Percentiles rank a stretch among this genome's conserved stretches.
phyloP scores from a whole-genome alignment of 129 eudicot genomes.

The Cynara cardunculus region DNA sequence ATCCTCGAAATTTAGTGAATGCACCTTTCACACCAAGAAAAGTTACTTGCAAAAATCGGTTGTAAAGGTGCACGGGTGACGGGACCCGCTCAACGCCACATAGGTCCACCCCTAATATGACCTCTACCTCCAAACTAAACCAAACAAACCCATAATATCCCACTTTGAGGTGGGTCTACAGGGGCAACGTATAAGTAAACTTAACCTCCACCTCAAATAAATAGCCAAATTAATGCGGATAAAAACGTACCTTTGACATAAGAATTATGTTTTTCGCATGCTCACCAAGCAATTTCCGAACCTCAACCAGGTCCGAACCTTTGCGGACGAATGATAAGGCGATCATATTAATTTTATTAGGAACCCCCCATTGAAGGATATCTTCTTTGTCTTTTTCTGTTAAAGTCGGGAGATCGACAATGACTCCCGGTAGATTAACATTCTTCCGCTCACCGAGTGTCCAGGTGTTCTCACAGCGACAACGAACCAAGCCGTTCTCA shows the following conservation, averaged over 20 bases:
- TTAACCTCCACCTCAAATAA: neutral
- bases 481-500: conserved; percentile 31
- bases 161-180: neutral
- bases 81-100: too few relatives aligned
- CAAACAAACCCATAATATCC: too few relatives aligned
- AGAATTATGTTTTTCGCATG: conserved; percentile 39
- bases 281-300: conserved; percentile 38
- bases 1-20: too few relatives aligned
- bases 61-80: too few relatives aligned
- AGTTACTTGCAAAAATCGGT: too few relatives aligned
- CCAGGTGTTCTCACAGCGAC: conserved; percentile 41
- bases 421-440: conserved; percentile 41
- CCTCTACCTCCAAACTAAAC: too few relatives aligned
- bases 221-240: neutral
- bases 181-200: too few relatives aligned
- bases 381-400: conserved; percentile 42
- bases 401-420: conserved; percentile 44
- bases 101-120: too few relatives aligned
- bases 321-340: conserved; percentile 41
- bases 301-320: conserved; percentile 41
- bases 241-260: conserved; percentile 34
- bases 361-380: conserved; percentile 36
- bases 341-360: conserved; percentile 35
- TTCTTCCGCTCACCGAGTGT: conserved; percentile 45
- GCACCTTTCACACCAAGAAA: too few relatives aligned